A percentile compares a stretch with the other conserved stretches of the same genome.
These are phyloP conservation scores for Emericellopsis atlantica DNA, from an alignment of 2,329 filamentous ascomycete genomes.

Conservation along the genomic window DNA sequence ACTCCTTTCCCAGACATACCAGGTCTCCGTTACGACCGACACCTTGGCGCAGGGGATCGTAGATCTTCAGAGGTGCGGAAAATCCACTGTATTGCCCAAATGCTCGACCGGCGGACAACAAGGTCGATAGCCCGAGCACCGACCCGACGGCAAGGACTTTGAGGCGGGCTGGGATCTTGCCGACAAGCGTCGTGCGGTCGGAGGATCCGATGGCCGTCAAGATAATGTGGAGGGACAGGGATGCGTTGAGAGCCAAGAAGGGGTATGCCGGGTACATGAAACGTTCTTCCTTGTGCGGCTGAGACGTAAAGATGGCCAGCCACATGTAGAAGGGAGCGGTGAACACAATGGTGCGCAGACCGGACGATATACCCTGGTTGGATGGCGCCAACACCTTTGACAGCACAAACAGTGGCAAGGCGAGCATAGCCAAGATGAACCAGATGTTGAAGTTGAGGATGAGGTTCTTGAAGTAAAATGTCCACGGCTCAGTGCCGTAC, in stretches of 20 bases:
- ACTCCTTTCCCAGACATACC: constrained; percentile 90
- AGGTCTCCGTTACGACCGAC: constrained; percentile 49
- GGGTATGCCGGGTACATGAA: constrained; percentile 99
- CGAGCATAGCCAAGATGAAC: constrained; percentile 67
- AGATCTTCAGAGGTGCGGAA: constrained; percentile 63
- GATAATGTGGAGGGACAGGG: constrained; percentile 70
- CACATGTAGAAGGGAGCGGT: constrained; percentile 85
- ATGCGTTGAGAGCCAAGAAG: constrained; percentile 77
- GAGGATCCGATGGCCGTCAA: constrained; percentile 62
- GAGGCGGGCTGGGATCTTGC: constrained; percentile 61
- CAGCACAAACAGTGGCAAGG: constrained; percentile 61
- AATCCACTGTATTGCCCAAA: constrained; percentile 73
- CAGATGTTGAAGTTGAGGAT: constrained; percentile 91
- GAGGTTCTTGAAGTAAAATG: constrained; percentile 89
- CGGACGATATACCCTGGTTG: constrained; percentile 51
- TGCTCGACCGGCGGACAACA: constrained; percentile 58
- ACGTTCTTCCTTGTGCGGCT: constrained; percentile 94
- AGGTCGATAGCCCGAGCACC: constrained; percentile 50
- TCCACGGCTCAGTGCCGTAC: constrained; percentile 93
- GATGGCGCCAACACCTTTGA: constrained; percentile 56
- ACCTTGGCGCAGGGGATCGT: constrained; percentile 50
- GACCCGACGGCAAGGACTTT: constrained; percentile 53
- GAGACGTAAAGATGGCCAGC: constrained; percentile 79
- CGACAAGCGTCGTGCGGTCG: constrained; percentile 52
- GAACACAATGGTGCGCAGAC: constrained; percentile 66